Base-by-base conservation (phyloP, 2,329 filamentous ascomycete genomes). In the Beauveria bassiana region DNA sequence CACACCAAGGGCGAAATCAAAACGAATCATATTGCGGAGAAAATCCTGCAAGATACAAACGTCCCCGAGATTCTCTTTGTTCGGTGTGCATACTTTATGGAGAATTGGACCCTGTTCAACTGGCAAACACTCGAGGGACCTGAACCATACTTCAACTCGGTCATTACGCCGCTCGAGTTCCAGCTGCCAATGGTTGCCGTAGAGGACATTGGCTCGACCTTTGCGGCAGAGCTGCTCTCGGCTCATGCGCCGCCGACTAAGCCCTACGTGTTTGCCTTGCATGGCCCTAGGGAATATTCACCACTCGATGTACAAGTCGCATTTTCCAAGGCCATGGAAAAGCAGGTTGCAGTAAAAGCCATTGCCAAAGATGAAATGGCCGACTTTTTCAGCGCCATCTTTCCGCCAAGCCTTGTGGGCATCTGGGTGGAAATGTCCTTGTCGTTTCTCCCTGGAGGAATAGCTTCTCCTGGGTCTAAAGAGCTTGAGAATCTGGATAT, bases 21-120 rank as follows among this genome's bases (percentile, higher is more conserved):
- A 20, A 71, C 70, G 0, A 76, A 75, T 43, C 67, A 76, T 58
- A 67, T 65, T 1, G 72, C 72, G 0, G 74, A 76, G 53, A 45
- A 62, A 3, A 52, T 70, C 2, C 60, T 73, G 1, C 56, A 54
- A 3, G 46, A 28, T 0, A 62, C 65, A 0, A 59, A 67, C 2
- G 64, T 70, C 1, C 62, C 67, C 0, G 65, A 71, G 2, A 62
- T 75, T 1, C 61, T 71, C 14, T 70, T 75, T 47, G 67, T 74
- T 2, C 68, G 74, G 6, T 71, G 68, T 50, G 62, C 64, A 0
- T 76, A 73, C 64, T 76, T 76, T 38, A 76, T 75, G 72, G 73
- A 77, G 63, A 76, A 76, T 53, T 76, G 74, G 74, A 68, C 67
- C 3, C 62, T 64, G 58, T 59, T 62, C 1, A 28, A 70, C 1